Evolutionary conservation across 2,329 filamentous ascomycete species (phyloP).

Genomic region (Diaporthe velutina): DNA sequence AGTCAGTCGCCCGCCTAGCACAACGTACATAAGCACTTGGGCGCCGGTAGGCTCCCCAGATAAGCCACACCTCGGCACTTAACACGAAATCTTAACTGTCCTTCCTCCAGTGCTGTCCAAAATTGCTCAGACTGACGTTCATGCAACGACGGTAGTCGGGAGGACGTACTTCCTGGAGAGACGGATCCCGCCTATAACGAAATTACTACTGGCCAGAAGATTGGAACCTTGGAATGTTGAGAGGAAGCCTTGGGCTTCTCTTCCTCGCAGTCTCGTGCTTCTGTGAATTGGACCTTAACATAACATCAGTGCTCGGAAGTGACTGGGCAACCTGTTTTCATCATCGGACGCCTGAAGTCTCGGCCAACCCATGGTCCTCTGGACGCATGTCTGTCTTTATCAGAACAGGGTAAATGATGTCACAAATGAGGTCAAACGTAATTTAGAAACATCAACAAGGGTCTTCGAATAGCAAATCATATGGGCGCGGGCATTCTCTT

Average conservation of each 20-base stretch:
- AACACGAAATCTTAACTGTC: neutral
- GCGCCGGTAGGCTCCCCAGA: neutral
- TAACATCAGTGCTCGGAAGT: neutral
- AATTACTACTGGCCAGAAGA: neutral
- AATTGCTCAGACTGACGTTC: neutral
- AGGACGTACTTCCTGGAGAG: neutral
- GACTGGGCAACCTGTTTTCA: neutral
- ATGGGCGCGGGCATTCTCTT: no score
- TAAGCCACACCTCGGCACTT: neutral
- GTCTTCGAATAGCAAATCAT: neutral
- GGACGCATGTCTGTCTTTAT: no score
- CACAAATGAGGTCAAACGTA: no score
- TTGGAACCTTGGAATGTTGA: neutral
- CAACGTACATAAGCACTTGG: neutral
- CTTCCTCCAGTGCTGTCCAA: neutral
- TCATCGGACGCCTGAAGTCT: neutral
- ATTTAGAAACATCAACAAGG: neutral
- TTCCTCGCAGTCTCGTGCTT: neutral
- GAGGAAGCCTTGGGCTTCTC: neutral
- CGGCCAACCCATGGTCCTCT: neutral
- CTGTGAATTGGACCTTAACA: neutral
- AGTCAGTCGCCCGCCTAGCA: neutral
- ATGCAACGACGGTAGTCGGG: neutral
- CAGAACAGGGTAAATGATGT: no score
- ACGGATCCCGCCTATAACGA: no score